A percentile compares a stretch with the other conserved stretches of the same genome.
These are phyloP conservation scores for Camelina laxa DNA, from an alignment of 345 rosid genomes.

Conservation along the genomic window DNA sequence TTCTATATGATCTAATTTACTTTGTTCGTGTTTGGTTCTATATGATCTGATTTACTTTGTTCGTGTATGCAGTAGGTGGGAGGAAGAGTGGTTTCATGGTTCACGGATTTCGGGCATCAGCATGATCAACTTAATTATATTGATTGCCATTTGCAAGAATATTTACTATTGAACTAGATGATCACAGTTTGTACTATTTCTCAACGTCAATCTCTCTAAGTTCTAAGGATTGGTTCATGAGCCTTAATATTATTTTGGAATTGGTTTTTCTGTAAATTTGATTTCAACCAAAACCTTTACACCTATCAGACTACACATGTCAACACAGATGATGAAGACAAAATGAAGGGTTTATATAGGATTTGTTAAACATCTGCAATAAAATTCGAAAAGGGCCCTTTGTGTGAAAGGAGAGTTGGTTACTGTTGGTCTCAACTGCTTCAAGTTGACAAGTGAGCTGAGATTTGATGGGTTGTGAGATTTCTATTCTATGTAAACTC, in stretches of 20 bases:
- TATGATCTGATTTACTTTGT: slow-evolving; percentile 2
- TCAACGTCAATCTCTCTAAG: not conserved
- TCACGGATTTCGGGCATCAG: not conserved
- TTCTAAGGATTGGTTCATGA: not conserved
- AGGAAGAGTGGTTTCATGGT: not conserved
- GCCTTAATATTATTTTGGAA: not conserved
- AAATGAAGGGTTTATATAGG: not conserved
- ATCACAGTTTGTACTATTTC: slow-evolving; percentile 13
- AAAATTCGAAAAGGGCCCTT: not conserved
- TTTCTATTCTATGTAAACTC: no score
- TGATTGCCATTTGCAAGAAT: not conserved
- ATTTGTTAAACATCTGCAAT: not conserved
- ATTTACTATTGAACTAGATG: slow-evolving; percentile 8
- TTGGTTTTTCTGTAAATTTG: not conserved
- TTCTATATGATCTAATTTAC: slow-evolving; percentile 5
- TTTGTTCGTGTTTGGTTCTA: slow-evolving; percentile 7
- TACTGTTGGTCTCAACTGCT: not conserved
- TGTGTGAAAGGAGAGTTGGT: not conserved
- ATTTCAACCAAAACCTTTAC: not conserved
- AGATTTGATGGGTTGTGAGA: not conserved
- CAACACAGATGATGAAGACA: not conserved
- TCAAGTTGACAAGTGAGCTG: not conserved
- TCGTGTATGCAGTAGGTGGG: slow-evolving; percentile 31
- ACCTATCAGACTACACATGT: not conserved
- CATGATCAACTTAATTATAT: not conserved